Evolutionary conservation across 768 basidiomycete genomes (phyloP).

Genomic region (Boletus sensibilis): DNA sequence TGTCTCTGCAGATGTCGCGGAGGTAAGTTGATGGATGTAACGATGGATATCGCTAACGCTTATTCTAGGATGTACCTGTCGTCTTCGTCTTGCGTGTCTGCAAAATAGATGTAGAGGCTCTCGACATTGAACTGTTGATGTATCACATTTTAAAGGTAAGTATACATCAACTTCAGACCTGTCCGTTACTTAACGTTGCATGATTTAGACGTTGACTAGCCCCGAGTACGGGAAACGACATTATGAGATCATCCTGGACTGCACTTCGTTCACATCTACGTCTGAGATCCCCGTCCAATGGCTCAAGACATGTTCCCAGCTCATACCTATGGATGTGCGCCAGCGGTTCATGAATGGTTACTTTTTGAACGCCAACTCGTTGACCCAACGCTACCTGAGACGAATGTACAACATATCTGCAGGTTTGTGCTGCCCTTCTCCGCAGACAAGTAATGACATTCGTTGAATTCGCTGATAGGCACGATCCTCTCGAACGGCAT

Average conservation of each 20-base stretch:
- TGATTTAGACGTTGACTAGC: conserved; percentile 50
- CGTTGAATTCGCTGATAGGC: conserved; percentile 35
- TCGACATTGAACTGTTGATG: conserved; percentile 77
- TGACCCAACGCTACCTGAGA: conserved; percentile 71
- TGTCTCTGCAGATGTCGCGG: conserved; percentile 47
- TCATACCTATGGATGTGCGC: conserved; percentile 70
- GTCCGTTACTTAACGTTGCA: neutral
- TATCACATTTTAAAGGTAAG: conserved; percentile 74
- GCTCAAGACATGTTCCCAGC: conserved; percentile 74
- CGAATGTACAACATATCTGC: conserved; percentile 70
- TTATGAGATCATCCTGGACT: conserved; percentile 80
- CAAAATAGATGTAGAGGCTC: conserved; percentile 72
- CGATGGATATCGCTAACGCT: neutral
- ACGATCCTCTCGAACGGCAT: conserved; percentile 51
- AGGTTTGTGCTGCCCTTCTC: conserved; percentile 33
- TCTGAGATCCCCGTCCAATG: conserved; percentile 82
- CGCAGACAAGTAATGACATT: neutral
- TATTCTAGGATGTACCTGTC: conserved; percentile 39
- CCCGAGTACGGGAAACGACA: conserved; percentile 45
- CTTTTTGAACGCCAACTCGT: conserved; percentile 70
- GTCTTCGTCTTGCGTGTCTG: conserved; percentile 66
- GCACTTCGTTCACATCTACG: conserved; percentile 69
- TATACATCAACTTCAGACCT: neutral
- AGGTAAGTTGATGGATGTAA: conserved; percentile 35
- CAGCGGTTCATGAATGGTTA: conserved; percentile 58